Evolutionary conservation across 1,284 basidiomycete species (phyloP), one percentile per base, ranked within the genome.

Genomic region (Trichosporon ovoides): DNA sequence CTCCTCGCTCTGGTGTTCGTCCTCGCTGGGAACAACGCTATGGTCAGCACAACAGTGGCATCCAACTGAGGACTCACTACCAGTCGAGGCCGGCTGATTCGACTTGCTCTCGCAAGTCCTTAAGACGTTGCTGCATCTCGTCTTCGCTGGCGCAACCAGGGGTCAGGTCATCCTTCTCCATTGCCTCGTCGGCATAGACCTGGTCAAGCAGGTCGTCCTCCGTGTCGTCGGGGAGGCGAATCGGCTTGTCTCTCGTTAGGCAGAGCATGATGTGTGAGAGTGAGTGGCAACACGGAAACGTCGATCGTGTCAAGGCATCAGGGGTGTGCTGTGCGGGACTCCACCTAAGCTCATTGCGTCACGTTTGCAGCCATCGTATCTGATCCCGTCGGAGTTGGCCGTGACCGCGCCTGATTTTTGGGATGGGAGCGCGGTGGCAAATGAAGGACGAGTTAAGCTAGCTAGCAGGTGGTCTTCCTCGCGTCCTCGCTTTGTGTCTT

Each of bases 1-100:
- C 63, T 90, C 91, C 74, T 96, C 93, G 4, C 90, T 92, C 58
- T 71, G 85, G 73, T 96, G 92, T 11, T 91, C 87, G 73, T 96
- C 92, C 72, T 91, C 89, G 55, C 84, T 86, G 1, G 91, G 89
- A 33, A 95, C 79, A 57, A 88, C 71, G 66, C 85, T 87, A 65
- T 18, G 14, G 56, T 52, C 37, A 60, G 50, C 38, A 40, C n/a
- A 34, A 3, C 9, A 20, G 64, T 19, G 40, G n/a, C 20, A 38
- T 16, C 13, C 12, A 13, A 52, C 22, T 14, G 19, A 40, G 7
- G 48, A 84, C 88, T 77, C 67, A 92, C 91, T 93, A 93, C 74
- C 87, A 93, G 75, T 91, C 88, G 51, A 93, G 75, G 57, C 81
- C 82, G 57, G 89, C 85, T 67, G 88, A 88, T 20, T 72, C 65